A percentile compares a stretch with the other conserved stretches of the same genome.
These are phyloP conservation scores for Annulohypoxylon bovei DNA, from an alignment of 495 filamentous ascomycete species.

Conservation along the genomic window DNA sequence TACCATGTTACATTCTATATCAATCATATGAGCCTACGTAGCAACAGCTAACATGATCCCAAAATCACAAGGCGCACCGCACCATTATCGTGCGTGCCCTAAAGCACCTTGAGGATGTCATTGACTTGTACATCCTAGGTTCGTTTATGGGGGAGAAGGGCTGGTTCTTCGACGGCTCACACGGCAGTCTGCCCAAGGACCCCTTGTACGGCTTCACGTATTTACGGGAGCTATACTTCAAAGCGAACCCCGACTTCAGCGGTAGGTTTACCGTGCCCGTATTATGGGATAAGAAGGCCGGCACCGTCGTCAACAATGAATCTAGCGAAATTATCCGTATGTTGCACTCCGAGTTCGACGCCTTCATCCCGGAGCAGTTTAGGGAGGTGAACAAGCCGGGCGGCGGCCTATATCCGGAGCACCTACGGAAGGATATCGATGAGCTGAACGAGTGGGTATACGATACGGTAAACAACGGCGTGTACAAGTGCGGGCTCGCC, in stretches of 20 bases:
- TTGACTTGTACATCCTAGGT: slow-evolving; percentile 67
- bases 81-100: slow-evolving; percentile 69
- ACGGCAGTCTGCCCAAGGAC: slow-evolving; percentile 64
- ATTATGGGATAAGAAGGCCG: slow-evolving; percentile 74
- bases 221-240: slow-evolving; percentile 72
- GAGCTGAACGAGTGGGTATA: slow-evolving; percentile 84
- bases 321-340: slow-evolving; percentile 79
- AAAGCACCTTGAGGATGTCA: slow-evolving; percentile 71
- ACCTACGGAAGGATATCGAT: slow-evolving; percentile 72
- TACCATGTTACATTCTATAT: not conserved
- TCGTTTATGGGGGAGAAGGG: slow-evolving; percentile 63
- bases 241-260: slow-evolving; percentile 68
- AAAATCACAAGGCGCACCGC: slow-evolving; percentile 63
- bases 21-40: not conserved
- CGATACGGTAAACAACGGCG: slow-evolving; percentile 85
- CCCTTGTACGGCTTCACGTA: slow-evolving; percentile 70
- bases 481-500: slow-evolving; percentile 67
- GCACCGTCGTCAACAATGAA: slow-evolving; percentile 79
- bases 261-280: slow-evolving; percentile 76
- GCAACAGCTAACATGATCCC: slow-evolving; percentile 10
- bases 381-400: slow-evolving; percentile 62
- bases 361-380: slow-evolving; percentile 68
- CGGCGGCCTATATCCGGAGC: slow-evolving; percentile 65
- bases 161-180: slow-evolving; percentile 72
- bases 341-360: slow-evolving; percentile 76